Evolutionary conservation across 139 green algal genomes (phyloP), one percentile per base, ranked within the genome.

Genomic region (Chlorella sp.): DNA sequence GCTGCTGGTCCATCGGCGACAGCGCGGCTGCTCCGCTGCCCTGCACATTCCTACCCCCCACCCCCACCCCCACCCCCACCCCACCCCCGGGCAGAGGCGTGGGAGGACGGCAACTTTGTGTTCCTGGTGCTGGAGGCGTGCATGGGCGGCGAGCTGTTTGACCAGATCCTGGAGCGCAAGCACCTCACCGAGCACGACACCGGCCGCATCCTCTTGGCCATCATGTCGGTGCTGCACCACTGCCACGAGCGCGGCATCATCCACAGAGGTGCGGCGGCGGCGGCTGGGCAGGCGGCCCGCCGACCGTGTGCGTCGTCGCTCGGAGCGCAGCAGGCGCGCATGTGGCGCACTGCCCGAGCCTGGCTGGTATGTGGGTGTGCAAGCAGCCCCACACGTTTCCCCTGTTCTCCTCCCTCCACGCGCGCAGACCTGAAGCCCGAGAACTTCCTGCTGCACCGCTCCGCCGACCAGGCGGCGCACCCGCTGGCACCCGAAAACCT

Each of bases 351-450:
- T 27, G 14, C 19, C 21, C 11, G 9, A 36, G 11, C 2, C 2
- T 8, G 21, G n/a, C 3, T 33, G 19, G 35, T 9, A 33, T 61
- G 31, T 3, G 53, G 4, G 12, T 61, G 9, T 36, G 21, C 53
- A 61, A 33, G 3, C 12, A 1, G 53, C 53, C 21, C 21, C 53
- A 36, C 53, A 33, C 21, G 27, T 35, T 61, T 12, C 21, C 53
- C 35, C 25, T 33, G 3, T 27, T 61, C n/a, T 31, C 25, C 56
- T 31, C 6, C 27, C 33, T n/a, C 8, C 58, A 38, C 55, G 3
- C 0, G 19, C 46, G 62, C 90, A 25, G 93, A 97, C 77, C 74
- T 97, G 65, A 97, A 97, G 87, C 88, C 95, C 42, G 93, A 97
- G 78, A 98, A 98, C 83, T 88, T 97, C 43, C 82, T 98, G 78